phyloP scores from a whole-genome alignment of 192 early-diverging fungal genomes.

The Coemansia sp. region DNA sequence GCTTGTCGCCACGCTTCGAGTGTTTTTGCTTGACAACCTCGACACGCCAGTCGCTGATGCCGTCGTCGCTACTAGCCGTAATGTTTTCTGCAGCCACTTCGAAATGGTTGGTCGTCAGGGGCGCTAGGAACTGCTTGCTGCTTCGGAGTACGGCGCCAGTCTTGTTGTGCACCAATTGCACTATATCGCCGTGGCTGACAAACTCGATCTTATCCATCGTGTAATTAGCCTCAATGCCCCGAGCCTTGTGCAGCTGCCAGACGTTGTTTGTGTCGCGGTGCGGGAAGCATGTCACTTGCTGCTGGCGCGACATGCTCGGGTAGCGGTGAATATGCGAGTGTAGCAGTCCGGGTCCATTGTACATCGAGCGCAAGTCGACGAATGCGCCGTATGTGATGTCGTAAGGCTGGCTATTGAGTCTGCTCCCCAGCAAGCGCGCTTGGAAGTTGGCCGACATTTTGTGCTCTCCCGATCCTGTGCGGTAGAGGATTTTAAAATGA shows the following conservation, averaged over 20 bases:
- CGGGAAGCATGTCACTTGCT: slow-evolving; percentile 89
- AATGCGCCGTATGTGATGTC: slow-evolving; percentile 44
- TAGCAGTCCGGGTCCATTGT: slow-evolving; percentile 49
- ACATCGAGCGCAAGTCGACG: slow-evolving; percentile 36
- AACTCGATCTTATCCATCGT: slow-evolving; percentile 56
- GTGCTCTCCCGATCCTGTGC: slow-evolving; percentile 86
- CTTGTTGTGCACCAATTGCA: slow-evolving; percentile 71
- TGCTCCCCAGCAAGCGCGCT: slow-evolving; percentile 75
- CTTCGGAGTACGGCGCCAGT: slow-evolving; percentile 64
- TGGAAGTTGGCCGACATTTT: slow-evolving; percentile 94
- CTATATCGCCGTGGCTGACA: slow-evolving; percentile 73
- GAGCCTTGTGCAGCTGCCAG: slow-evolving; percentile 59
- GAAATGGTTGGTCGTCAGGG: slow-evolving; percentile 69
- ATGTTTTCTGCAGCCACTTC: slow-evolving; percentile 62
- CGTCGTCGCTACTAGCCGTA: slow-evolving; percentile 69
- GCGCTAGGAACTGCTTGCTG: slow-evolving; percentile 62
- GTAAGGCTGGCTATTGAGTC: slow-evolving; percentile 56
- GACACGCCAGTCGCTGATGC: slow-evolving; percentile 67
- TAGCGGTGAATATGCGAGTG: slow-evolving; percentile 68
- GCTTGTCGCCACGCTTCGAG: slow-evolving; percentile 54
- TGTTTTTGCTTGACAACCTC: slow-evolving; percentile 56
- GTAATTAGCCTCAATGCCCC: slow-evolving; percentile 37
- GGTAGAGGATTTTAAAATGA: slow-evolving; percentile 84
- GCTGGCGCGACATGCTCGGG: slow-evolving; percentile 67
- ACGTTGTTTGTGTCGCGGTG: slow-evolving; percentile 77